A percentile compares a stretch with the other conserved stretches of the same genome.
These are phyloP conservation scores for Paramyrothecium roridum DNA, from an alignment of 2,329 filamentous ascomycete species.

Conservation along the genomic window DNA sequence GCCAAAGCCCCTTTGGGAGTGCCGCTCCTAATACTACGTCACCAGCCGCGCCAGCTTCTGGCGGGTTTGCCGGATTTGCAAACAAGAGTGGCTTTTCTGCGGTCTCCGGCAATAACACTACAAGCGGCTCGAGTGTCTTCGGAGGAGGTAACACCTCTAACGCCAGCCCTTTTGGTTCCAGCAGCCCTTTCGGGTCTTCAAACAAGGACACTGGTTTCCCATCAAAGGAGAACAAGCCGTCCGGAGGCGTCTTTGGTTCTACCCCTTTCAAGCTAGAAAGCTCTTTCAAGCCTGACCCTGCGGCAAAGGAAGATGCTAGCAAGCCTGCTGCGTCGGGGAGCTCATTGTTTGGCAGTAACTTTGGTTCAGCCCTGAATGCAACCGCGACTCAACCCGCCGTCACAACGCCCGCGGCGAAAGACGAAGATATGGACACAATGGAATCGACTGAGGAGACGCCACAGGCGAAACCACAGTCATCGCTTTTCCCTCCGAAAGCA, in stretches of 20 bases:
- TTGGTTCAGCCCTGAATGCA: constrained; percentile 56
- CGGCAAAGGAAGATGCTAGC: constrained; percentile 56
- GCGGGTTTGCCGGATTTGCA: constrained; percentile 54
- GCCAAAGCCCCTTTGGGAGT: constrained; percentile 35
- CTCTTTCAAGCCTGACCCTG: constrained; percentile 64
- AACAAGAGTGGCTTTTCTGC: constrained; percentile 53
- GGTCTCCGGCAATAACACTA: constrained; percentile 29
- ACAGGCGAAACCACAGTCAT: constrained; percentile 32
- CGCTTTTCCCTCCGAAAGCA: constrained; percentile 18
- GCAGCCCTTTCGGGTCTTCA: constrained; percentile 20
- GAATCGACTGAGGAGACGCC: constrained; percentile 30
- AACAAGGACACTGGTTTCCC: constrained; percentile 22
- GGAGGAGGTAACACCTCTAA: constrained; percentile 34
- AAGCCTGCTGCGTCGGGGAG: constrained; percentile 42
- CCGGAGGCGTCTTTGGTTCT: constrained; percentile 40
- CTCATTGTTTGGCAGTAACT: constrained; percentile 58
- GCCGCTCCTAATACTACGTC: constrained; percentile 17
- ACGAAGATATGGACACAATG: constrained; percentile 49
- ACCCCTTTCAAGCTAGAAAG: constrained; percentile 64
- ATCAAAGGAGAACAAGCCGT: constrained; percentile 21
- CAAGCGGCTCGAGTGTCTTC: constrained; percentile 30
- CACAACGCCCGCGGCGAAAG: constrained; percentile 35
- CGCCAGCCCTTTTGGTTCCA: constrained; percentile 4
- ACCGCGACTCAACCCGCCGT: constrained; percentile 33
- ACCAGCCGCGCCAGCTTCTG: constrained; percentile 26